Percentiles rank a stretch among this genome's conserved stretches.
Conservation (phyloP, 768 basidiomycete species). For the Sporobolomyces roseus region DNA sequence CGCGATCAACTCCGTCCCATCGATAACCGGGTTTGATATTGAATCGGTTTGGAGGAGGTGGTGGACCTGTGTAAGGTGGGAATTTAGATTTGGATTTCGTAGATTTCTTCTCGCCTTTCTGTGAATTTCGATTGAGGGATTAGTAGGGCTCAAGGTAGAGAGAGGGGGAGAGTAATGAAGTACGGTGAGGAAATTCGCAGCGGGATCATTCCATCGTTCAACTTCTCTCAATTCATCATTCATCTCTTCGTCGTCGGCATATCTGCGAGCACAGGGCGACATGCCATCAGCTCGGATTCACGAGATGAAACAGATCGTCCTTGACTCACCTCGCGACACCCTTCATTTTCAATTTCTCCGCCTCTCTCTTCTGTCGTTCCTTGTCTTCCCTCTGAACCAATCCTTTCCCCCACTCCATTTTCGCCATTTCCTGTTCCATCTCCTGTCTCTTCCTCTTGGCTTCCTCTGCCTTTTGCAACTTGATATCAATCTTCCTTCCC, state of each 20-base stretch:
- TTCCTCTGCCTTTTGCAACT: slow-evolving; percentile 77
- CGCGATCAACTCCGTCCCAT: slow-evolving; percentile 93
- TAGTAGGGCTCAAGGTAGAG: neutral
- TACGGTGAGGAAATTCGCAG: slow-evolving; percentile 76
- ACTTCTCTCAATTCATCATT: slow-evolving; percentile 78
- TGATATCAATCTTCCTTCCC: slow-evolving; percentile 84
- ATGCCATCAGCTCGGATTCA: too few species aligned
- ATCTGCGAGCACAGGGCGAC: too few species aligned
- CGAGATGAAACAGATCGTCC: slow-evolving; percentile 40
- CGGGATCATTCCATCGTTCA: slow-evolving; percentile 96
- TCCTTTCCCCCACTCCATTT: slow-evolving; percentile 99
- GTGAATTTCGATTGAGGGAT: slow-evolving; percentile 19
- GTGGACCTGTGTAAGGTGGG: slow-evolving; percentile 81
- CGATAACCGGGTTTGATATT: slow-evolving; percentile 90
- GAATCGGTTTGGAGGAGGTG: slow-evolving; percentile 90
- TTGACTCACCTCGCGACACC: slow-evolving; percentile 76
- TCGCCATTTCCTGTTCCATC: slow-evolving; percentile 79
- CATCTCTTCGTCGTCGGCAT: slow-evolving; percentile 74
- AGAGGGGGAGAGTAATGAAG: slow-evolving; percentile 9
- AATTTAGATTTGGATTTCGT: slow-evolving; percentile 62
- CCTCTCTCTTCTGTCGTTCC: slow-evolving; percentile 62
- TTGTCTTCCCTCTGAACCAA: slow-evolving; percentile 78
- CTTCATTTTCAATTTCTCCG: slow-evolving; percentile 64
- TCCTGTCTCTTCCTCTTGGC: slow-evolving; percentile 71
- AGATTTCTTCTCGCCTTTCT: slow-evolving; percentile 60